Base-by-base conservation (phyloP, 2,329 filamentous ascomycete genomes). In the Fusarium sp. region DNA sequence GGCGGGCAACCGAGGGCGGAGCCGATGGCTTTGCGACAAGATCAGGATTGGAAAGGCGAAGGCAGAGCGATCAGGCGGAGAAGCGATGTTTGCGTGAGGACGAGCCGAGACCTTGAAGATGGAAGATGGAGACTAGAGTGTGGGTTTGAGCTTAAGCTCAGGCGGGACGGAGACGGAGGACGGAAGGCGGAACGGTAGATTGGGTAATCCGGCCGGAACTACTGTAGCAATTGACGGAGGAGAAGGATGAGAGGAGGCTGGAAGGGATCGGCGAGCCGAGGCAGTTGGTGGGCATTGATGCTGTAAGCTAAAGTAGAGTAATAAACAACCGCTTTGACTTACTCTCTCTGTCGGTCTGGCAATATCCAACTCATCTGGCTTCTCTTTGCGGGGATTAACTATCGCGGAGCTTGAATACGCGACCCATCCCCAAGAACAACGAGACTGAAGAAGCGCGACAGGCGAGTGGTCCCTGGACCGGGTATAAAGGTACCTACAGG, bases 1-100 rank as follows among this genome's bases (percentile, higher is more conserved):
- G 67, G 67, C 70, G 63, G 67, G 67, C 70, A 63, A 61, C 60
- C 53, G 68, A 63, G 46, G 57, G 55, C 43, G 60, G 58, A 57
- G 58, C 58, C 63, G 63, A 67, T 60, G 38, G 32, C 48, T 64
- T 46, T 60, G 61, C 58, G 58, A 66, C 61, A 40, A 26, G 28
- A 32, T 39, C 51, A 26, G 42, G 45, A 47, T 41, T 36, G 50
- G 13, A 61, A 43, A 22, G 11, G 35, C 53, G 48, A 36, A 24
- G 45, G 32, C 28, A 48, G 47, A 51, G 49, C 51, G 57, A 46
- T 43, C 36, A 46, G 24, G 32, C 54, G 45, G 41, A 15, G 36
- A 44, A 35, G 34, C 38, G 46, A 42, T 65, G 43, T 49, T 34
- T 34, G 31, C 13, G 42, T 36, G 25, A 38, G 39, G 45, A 47